These are phyloP conservation scores for Podospora tetraspora DNA, from an alignment of 495 filamentous ascomycete species.

Conservation along the genomic window DNA sequence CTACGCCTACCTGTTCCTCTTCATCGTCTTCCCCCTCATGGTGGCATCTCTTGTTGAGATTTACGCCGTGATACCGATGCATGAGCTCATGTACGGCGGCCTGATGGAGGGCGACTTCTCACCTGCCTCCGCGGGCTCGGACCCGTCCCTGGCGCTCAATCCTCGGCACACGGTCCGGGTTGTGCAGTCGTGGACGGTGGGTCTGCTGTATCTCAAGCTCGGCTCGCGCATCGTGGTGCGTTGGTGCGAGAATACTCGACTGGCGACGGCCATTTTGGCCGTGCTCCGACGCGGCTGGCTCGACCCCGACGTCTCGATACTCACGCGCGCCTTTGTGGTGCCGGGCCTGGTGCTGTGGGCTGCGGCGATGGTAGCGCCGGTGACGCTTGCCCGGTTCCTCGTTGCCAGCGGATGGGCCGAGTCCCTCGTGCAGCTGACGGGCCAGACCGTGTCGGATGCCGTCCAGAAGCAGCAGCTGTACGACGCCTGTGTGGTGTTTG, in stretches of 20 bases:
- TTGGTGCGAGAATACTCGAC: slow-evolving; percentile 56
- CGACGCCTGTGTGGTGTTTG: slow-evolving; percentile 45
- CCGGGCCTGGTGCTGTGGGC: slow-evolving; percentile 58
- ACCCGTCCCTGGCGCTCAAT: slow-evolving; percentile 16
- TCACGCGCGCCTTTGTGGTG: slow-evolving; percentile 77
- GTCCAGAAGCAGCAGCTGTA: slow-evolving; percentile 30
- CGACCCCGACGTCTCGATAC: slow-evolving; percentile 68
- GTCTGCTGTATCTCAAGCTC: slow-evolving; percentile 87
- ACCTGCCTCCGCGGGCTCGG: not conserved
- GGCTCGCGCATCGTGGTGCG: slow-evolving; percentile 64
- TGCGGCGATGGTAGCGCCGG: slow-evolving; percentile 55
- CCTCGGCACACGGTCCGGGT: slow-evolving; percentile 75
- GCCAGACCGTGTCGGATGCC: slow-evolving; percentile 19
- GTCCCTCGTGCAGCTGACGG: slow-evolving; percentile 7
- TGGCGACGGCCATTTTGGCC: slow-evolving; percentile 65
- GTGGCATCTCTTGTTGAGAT: slow-evolving; percentile 79
- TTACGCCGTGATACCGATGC: slow-evolving; percentile 81
- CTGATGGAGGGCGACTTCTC: slow-evolving; percentile 6
- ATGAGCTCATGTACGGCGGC: slow-evolving; percentile 64
- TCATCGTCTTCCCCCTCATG: slow-evolving; percentile 74
- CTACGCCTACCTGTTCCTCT: slow-evolving; percentile 69
- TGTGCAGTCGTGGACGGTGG: slow-evolving; percentile 90
- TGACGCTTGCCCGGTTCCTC: slow-evolving; percentile 28
- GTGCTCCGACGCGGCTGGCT: slow-evolving; percentile 76
- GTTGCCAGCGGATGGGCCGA: slow-evolving; percentile 30